Evolutionary conservation across 1,284 basidiomycete genomes (phyloP).

Genomic region (Neolentinus lepideus): DNA sequence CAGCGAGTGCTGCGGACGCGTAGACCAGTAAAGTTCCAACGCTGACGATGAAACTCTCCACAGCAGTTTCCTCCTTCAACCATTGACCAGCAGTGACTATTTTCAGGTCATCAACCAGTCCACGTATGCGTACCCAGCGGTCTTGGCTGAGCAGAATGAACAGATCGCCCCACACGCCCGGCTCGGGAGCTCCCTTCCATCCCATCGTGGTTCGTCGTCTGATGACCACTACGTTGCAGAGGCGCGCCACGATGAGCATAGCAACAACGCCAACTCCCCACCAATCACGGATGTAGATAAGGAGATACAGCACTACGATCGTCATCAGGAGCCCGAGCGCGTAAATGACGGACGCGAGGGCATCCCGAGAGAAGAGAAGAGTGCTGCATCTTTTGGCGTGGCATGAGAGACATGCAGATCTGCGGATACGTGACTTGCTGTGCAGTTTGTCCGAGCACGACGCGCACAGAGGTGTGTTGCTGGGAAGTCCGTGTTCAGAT

Average conservation of each 20-base stretch:
- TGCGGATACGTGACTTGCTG: too few species aligned
- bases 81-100: conserved; percentile 2
- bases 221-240: conserved; percentile 5
- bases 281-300: conserved; percentile 1
- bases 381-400: too few species aligned
- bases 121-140: conserved; percentile 9
- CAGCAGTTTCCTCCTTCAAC: neutral
- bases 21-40: neutral
- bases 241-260: conserved; percentile 5
- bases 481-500: neutral
- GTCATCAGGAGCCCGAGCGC: neutral
- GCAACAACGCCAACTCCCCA: conserved; percentile 6
- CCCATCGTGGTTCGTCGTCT: neutral
- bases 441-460: neutral
- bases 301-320: neutral
- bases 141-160: conserved; percentile 11
- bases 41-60: neutral
- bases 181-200: conserved; percentile 1
- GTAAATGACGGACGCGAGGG: neutral
- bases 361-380: neutral
- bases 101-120: conserved; percentile 9
- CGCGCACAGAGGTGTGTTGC: neutral
- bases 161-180: conserved; percentile 6
- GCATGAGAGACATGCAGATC: too few species aligned
- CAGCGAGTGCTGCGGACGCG: neutral